Base-by-base conservation (phyloP, 2,329 filamentous ascomycete genomes). In the Alternaria postmessia region DNA sequence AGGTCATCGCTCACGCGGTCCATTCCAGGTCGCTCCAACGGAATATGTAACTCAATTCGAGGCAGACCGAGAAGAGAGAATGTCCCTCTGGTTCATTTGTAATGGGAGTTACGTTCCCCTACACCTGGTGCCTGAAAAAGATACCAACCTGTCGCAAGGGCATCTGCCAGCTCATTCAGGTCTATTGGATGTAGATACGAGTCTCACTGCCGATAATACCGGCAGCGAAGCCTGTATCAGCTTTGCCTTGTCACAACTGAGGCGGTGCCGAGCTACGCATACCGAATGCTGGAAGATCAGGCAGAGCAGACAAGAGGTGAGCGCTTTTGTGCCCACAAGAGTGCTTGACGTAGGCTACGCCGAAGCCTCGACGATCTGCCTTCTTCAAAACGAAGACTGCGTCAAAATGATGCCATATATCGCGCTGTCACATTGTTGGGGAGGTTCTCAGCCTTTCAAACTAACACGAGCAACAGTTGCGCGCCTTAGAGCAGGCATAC, bases 381-480 rank as follows among this genome's bases (percentile, higher is more conserved):
- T 34, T 34, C 12, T 34, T 16, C 11, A 34, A 34, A 16, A 3
- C 32, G 14, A 34, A 34, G 32, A 34, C 12, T 6, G 32, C 12
- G 14, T 34, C 14, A 16, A 16, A 14, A 34, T 2, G 11, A 34
- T 6, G 14, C 32, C 32, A 34, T 34, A 34, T 14, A 34, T 16
- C 14, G 42, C 41, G 28, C 42, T 54, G 20, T 32, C 41, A 12
- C 26, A 54, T 47, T 42, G 46, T 9, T 54, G 52, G 41, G 52
- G 42, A 11, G 24, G 36, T 4, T 38, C 51, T 12, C 44, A 16
- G 16, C 41, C 51, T 0, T 54, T 18, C 26, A 14, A 20, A 28
- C 46, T 20, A 7, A 54, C 18, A 18, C 20, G 30, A 8, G n/a
- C 20, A 12, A 38, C 38, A 7, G 18, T 32, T 5, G 32, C 39